phyloP scores from a whole-genome alignment of 2,329 filamentous ascomycete genomes.

The Chalara sp. region DNA sequence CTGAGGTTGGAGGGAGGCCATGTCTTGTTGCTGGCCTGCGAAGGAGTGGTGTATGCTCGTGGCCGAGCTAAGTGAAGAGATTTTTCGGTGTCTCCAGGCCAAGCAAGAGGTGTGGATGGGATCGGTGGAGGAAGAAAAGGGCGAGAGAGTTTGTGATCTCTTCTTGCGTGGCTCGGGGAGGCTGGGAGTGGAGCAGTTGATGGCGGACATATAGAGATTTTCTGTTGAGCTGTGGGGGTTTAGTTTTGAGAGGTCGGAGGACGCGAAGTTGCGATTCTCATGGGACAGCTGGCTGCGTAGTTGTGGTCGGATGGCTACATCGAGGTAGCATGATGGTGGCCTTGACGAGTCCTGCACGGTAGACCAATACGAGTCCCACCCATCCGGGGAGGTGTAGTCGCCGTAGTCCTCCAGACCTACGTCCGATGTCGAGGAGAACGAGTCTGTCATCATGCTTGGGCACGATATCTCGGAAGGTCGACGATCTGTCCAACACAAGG shows the following conservation, averaged over 20 bases:
- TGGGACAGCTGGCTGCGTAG: not conserved
- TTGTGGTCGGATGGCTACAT: not conserved
- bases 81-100: not conserved
- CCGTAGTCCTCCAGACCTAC: not conserved
- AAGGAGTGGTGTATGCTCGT: not conserved
- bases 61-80: not conserved
- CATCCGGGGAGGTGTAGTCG: not conserved
- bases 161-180: not conserved
- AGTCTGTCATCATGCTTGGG: not conserved
- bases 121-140: not conserved
- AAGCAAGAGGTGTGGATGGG: not conserved
- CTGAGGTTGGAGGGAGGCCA: not conserved
- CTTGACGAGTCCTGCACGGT: not conserved
- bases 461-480: not conserved
- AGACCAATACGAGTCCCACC: not conserved
- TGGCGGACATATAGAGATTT: not conserved
- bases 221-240: not conserved
- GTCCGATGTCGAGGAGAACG: not conserved
- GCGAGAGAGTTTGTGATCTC: not conserved
- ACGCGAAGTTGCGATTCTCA: not conserved
- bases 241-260: not conserved
- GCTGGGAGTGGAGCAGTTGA: not conserved
- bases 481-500: not conserved
- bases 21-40: not conserved
- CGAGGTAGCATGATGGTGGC: not conserved